These are phyloP conservation scores for Suillus variegatus DNA, from an alignment of 768 basidiomycete species.

Conservation along the genomic window DNA sequence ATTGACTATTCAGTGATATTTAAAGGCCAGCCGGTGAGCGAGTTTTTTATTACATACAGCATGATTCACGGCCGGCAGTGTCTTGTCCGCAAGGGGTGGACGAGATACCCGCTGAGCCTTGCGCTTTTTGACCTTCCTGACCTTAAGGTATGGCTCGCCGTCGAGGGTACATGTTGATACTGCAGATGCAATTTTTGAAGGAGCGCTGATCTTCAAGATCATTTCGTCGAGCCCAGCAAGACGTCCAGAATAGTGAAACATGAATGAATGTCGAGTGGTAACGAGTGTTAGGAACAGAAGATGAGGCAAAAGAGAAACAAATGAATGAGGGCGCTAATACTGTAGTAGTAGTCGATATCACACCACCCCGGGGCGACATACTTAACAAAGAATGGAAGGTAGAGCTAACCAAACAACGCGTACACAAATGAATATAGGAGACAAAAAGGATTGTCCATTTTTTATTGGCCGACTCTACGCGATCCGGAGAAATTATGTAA, in stretches of 20 bases:
- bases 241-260: slow-evolving; percentile 41
- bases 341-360: neutral
- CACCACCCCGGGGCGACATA: neutral
- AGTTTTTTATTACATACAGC: slow-evolving; percentile 27
- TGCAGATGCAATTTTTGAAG: slow-evolving; percentile 30
- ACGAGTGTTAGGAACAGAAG: slow-evolving; percentile 14
- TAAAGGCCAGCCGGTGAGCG: slow-evolving; percentile 16
- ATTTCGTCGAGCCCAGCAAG: slow-evolving; percentile 45
- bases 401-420: slow-evolving; percentile 16
- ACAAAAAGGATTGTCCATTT: neutral
- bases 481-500: neutral
- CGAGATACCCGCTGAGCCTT: slow-evolving; percentile 23
- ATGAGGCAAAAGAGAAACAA: slow-evolving; percentile 5
- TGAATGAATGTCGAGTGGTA: slow-evolving; percentile 17
- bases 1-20: slow-evolving; percentile 13
- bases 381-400: slow-evolving; percentile 3
- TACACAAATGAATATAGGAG: slow-evolving; percentile 12
- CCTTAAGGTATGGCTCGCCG: slow-evolving; percentile 20
- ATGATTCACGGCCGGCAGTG: slow-evolving; percentile 21
- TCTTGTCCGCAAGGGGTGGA: slow-evolving; percentile 35
- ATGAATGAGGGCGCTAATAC: slow-evolving; percentile 10
- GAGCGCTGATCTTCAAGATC: slow-evolving; percentile 36
- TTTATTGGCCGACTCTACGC: no score
- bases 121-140: slow-evolving; percentile 26
- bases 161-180: slow-evolving; percentile 24